These are phyloP conservation scores for Discostella stelligeroides DNA, from an alignment of 108 stramenopile genomes.

Conservation along the genomic window DNA sequence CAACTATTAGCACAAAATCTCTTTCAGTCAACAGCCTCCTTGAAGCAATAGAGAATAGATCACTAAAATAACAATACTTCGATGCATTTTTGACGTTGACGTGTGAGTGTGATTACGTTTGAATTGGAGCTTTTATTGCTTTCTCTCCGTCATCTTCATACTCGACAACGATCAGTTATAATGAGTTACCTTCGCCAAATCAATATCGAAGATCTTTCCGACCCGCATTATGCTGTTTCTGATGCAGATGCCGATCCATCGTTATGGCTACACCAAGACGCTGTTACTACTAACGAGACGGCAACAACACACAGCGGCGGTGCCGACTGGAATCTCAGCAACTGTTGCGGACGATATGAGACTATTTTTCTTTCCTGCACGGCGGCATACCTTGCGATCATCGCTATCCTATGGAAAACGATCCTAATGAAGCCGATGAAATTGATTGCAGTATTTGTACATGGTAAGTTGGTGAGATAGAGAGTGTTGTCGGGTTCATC, in stretches of 20 bases:
- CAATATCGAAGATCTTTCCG: constrained; percentile 9
- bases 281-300: neutral
- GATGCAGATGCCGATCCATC: constrained; percentile 3
- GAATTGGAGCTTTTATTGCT: no score
- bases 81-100: no score
- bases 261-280: constrained; percentile 5
- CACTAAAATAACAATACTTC: no score
- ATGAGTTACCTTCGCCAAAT: no score
- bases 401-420: constrained; percentile 60
- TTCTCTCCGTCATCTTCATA: no score
- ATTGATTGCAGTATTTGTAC: constrained; percentile 80
- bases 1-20: no score
- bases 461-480: constrained; percentile 46
- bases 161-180: no score
- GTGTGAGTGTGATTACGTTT: no score
- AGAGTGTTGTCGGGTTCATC: no score
- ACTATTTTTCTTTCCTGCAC: constrained; percentile 59
- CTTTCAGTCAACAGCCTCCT: no score
- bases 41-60: no score
- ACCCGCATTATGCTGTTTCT: constrained; percentile 1
- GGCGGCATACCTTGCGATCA: constrained; percentile 59
- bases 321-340: constrained; percentile 34
- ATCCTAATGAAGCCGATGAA: constrained; percentile 77
- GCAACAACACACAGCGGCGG: neutral
- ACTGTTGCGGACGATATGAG: constrained; percentile 48